A percentile compares a stretch with the other conserved stretches of the same genome.
phyloP scores from a whole-genome alignment of 768 basidiomycete genomes.

The Tricholoma sp. region DNA sequence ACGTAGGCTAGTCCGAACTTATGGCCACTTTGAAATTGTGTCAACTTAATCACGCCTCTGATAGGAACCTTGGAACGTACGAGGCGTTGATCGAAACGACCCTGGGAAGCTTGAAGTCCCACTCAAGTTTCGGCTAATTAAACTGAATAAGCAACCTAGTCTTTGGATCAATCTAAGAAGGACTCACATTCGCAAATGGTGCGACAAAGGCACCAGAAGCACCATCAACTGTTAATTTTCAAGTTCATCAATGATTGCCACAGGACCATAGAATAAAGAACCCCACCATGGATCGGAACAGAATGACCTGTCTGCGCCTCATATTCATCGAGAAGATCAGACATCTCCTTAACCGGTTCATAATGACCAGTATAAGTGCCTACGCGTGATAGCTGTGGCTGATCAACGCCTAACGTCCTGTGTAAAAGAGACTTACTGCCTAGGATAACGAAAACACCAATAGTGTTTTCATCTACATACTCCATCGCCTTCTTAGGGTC shows the following conservation, averaged over 20 bases:
- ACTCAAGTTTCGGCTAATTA: slow-evolving; percentile 47
- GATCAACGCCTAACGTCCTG: slow-evolving; percentile 35
- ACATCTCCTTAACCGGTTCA: slow-evolving; percentile 85
- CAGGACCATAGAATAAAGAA: background rate
- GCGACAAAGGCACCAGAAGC: slow-evolving; percentile 67
- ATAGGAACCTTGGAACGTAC: slow-evolving; percentile 19
- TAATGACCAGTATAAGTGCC: slow-evolving; percentile 64
- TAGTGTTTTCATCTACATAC: slow-evolving; percentile 69
- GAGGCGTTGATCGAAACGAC: slow-evolving; percentile 60
- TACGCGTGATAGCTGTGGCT: slow-evolving; percentile 34
- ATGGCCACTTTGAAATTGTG: slow-evolving; percentile 49
- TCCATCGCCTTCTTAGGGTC: slow-evolving; percentile 60
- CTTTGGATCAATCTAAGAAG: slow-evolving; percentile 1
- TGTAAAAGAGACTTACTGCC: slow-evolving; percentile 25
- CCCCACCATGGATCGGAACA: slow-evolving; percentile 69
- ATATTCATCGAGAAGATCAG: slow-evolving; percentile 63
- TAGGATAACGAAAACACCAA: slow-evolving; percentile 57
- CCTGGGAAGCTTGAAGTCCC: slow-evolving; percentile 62
- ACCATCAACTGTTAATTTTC: slow-evolving; percentile 42
- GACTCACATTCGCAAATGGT: slow-evolving; percentile 45
- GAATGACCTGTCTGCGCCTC: slow-evolving; percentile 53
- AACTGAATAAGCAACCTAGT: slow-evolving; percentile 17
- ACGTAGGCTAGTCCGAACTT: slow-evolving; percentile 57
- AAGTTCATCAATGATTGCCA: slow-evolving; percentile 6
- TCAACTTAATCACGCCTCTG: slow-evolving; percentile 41